These are phyloP conservation scores for Apiospora marii DNA, from an alignment of 2,329 filamentous ascomycete species.

Conservation along the genomic window DNA sequence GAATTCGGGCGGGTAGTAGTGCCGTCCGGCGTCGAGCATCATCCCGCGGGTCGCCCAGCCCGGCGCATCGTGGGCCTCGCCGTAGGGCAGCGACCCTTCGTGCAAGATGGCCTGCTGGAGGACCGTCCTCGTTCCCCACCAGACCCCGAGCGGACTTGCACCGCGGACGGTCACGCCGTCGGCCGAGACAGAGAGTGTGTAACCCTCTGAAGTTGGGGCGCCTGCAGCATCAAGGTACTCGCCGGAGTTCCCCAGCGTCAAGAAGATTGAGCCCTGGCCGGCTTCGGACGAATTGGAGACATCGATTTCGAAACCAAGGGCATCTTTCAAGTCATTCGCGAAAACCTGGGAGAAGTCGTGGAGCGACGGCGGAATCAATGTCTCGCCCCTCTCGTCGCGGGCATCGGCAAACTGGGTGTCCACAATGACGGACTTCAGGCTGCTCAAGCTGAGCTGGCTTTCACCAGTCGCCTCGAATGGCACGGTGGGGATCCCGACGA, in stretches of 20 bases:
- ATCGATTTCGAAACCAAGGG: conserved; percentile 41
- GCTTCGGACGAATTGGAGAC: conserved; percentile 36
- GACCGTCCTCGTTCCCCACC: conserved; percentile 65
- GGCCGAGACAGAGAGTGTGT: conserved; percentile 51
- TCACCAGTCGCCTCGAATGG: conserved; percentile 40
- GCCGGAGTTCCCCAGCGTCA: conserved; percentile 53
- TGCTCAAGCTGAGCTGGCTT: conserved; percentile 39
- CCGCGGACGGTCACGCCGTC: conserved; percentile 56
- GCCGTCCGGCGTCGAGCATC: conserved; percentile 60
- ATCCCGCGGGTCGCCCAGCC: conserved; percentile 58
- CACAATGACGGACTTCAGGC: conserved; percentile 50
- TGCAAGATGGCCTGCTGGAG: conserved; percentile 58
- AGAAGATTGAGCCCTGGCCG: conserved; percentile 46
- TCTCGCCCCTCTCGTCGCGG: conserved; percentile 54
- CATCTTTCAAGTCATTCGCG: conserved; percentile 42
- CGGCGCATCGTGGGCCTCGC: conserved; percentile 55
- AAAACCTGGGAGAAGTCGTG: conserved; percentile 57
- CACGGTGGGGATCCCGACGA: conserved; percentile 45
- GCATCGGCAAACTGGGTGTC: conserved; percentile 49
- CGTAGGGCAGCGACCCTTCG: conserved; percentile 49
- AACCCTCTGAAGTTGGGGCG: conserved; percentile 56
- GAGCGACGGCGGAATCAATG: conserved; percentile 59
- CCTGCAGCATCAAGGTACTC: conserved; percentile 55
- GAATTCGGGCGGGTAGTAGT: conserved; percentile 63
- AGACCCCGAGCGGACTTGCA: conserved; percentile 61